Percentiles rank a stretch among this genome's conserved stretches.
phyloP scores from a whole-genome alignment of 2,329 filamentous ascomycete species.

The Domatiomyces catenatus region DNA sequence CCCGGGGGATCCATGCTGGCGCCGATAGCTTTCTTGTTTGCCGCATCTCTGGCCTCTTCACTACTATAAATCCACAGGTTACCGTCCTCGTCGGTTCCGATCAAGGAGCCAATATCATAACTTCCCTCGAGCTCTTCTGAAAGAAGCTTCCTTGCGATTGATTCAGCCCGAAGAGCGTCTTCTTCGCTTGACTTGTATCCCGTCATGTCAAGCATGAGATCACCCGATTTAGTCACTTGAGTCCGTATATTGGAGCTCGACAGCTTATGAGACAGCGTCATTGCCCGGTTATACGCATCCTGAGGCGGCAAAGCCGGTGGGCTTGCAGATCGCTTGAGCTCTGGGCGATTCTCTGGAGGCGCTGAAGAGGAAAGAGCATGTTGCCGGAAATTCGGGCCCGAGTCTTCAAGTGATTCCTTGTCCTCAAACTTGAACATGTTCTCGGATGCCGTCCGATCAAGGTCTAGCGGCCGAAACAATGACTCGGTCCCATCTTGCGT shows the following conservation, averaged over 20 bases:
- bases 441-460: constrained; percentile 39
- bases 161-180: constrained; percentile 77
- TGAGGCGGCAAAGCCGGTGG: constrained; percentile 55
- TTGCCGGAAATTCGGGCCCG: constrained; percentile 4
- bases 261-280: constrained; percentile 71
- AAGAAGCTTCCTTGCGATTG: constrained; percentile 83
- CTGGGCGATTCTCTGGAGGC: constrained; percentile 8
- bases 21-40: constrained; percentile 48
- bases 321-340: constrained; percentile 47
- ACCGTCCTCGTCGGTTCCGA: constrained; percentile 86
- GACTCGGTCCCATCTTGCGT: constrained; percentile 18
- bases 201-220: constrained; percentile 96
- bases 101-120: constrained; percentile 89
- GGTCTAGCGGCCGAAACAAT: constrained; percentile 10
- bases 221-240: constrained; percentile 78
- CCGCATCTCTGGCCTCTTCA: constrained; percentile 84
- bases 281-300: constrained; percentile 70
- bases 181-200: constrained; percentile 91
- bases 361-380: constrained; percentile 5
- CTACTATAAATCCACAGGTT: constrained; percentile 99
- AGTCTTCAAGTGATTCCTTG: constrained; percentile 16
- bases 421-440: constrained; percentile 34
- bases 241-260: constrained; percentile 84
- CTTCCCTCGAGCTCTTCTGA: constrained; percentile 86
- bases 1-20: constrained; percentile 36